These are phyloP conservation scores for Phytophthora nicotianae DNA, from an alignment of 352 stramenopile species.

Conservation along the genomic window DNA sequence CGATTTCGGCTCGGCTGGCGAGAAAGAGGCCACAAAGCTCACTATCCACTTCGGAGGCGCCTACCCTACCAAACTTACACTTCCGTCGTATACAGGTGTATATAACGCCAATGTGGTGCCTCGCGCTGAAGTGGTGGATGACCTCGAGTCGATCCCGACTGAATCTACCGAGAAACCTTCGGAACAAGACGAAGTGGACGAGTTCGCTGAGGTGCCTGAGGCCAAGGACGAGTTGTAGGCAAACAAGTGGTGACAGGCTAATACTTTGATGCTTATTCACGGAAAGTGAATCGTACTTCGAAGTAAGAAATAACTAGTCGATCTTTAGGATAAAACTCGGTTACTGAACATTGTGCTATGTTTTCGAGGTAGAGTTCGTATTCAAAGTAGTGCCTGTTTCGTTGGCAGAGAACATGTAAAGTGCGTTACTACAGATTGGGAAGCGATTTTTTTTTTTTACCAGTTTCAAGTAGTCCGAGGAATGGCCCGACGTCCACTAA, in stretches of 20 bases:
- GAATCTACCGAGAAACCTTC: slow-evolving; percentile 23
- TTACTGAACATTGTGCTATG: too few relatives aligned
- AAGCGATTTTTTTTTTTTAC: too few relatives aligned
- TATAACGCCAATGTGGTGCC: slow-evolving; percentile 71
- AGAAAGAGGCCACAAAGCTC: slow-evolving; percentile 65
- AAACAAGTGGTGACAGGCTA: slow-evolving; percentile 10
- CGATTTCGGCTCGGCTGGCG: slow-evolving; percentile 58
- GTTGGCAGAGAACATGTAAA: too few relatives aligned
- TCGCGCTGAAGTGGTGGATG: slow-evolving; percentile 28
- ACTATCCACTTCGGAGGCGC: slow-evolving; percentile 75
- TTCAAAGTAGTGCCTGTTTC: too few relatives aligned
- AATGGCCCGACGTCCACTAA: too few relatives aligned
- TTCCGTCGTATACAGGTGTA: slow-evolving; percentile 67
- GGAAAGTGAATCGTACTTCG: not conserved
- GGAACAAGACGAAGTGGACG: slow-evolving; percentile 43
- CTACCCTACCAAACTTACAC: slow-evolving; percentile 73
- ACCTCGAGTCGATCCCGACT: slow-evolving; percentile 33
- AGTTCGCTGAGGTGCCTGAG: slow-evolving; percentile 60
- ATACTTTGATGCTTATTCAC: slow-evolving; percentile 31
- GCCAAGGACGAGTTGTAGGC: slow-evolving; percentile 60
- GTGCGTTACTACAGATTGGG: too few relatives aligned
- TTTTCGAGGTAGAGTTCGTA: too few relatives aligned
- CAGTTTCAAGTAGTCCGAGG: too few relatives aligned
- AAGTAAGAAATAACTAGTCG: too few relatives aligned
- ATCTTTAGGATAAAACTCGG: too few relatives aligned